phyloP scores from a whole-genome alignment of 306 rosid genomes.

The Vachellia pachyceras region DNA sequence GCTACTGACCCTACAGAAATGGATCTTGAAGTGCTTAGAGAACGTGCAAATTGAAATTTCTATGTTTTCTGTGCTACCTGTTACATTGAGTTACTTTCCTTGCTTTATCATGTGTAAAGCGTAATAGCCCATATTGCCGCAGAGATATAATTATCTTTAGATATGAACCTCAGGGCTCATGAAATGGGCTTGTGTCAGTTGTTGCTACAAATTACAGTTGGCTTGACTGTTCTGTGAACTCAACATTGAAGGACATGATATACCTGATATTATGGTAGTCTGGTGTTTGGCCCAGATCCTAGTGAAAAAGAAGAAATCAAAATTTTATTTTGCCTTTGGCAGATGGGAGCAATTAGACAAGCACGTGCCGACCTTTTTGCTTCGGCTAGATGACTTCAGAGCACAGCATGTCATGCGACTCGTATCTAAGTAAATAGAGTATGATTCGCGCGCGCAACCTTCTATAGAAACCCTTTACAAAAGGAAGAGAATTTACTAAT shows the following conservation, averaged over 20 bases:
- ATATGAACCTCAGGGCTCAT: slow-evolving; percentile 42
- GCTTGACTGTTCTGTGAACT: slow-evolving; percentile 42
- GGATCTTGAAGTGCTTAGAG: slow-evolving; percentile 78
- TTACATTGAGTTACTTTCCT: slow-evolving; percentile 33
- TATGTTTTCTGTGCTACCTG: slow-evolving; percentile 28
- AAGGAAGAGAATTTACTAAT: not conserved
- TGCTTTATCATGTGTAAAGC: slow-evolving; percentile 29
- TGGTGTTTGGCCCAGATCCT: not conserved
- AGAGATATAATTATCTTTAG: slow-evolving; percentile 34
- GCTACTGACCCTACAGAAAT: slow-evolving; percentile 83
- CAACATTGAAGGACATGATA: slow-evolving; percentile 6
- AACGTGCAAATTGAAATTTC: slow-evolving; percentile 63
- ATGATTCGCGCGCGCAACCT: not conserved
- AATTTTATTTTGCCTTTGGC: not conserved
- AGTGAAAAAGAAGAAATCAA: not conserved
- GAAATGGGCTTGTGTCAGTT: slow-evolving; percentile 31
- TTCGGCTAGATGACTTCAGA: not conserved
- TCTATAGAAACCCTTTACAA: too few relatives aligned
- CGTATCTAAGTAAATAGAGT: not conserved
- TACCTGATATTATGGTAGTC: not conserved
- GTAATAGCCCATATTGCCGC: slow-evolving; percentile 35
- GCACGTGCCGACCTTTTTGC: not conserved
- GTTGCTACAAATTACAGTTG: slow-evolving; percentile 35
- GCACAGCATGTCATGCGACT: not conserved
- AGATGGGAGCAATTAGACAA: not conserved